These are phyloP conservation scores for Quercus engelmannii DNA, from an alignment of 306 rosid genomes.

Conservation along the genomic window DNA sequence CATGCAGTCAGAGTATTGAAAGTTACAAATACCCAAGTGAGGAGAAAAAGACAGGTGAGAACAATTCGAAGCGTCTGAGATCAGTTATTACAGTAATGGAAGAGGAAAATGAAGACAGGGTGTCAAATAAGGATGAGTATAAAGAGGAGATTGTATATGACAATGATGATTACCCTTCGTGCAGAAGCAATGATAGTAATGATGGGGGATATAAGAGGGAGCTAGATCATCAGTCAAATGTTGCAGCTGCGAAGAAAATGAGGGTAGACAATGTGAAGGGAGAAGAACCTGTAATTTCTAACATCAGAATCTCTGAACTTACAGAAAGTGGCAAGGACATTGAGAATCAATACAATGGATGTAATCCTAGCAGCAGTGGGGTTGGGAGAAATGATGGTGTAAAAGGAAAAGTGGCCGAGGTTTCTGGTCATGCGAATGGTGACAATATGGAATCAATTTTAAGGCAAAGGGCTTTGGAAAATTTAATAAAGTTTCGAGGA, in stretches of 20 bases:
- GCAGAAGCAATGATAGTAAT: constrained; percentile 65
- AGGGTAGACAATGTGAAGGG: constrained; percentile 35
- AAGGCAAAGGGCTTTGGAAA: constrained; percentile 80
- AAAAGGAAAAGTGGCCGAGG: constrained; percentile 31
- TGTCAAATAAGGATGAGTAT: constrained; percentile 30
- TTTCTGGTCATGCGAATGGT: constrained; percentile 30
- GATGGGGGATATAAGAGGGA: constrained; percentile 53
- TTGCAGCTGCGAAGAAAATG: constrained; percentile 28
- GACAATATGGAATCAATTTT: constrained; percentile 70
- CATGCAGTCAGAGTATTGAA: constrained; percentile 32
- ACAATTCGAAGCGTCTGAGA: constrained; percentile 47
- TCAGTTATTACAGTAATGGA: constrained; percentile 55
- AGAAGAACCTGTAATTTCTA: constrained; percentile 28
- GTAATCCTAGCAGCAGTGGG: constrained; percentile 24
- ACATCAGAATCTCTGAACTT: constrained; percentile 11
- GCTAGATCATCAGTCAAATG: constrained; percentile 27
- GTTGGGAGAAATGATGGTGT: constrained; percentile 22
- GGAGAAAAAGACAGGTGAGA: constrained; percentile 33
- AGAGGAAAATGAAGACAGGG: constrained; percentile 36
- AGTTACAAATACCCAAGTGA: constrained; percentile 29
- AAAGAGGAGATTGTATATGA: constrained; percentile 64
- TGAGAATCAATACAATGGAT: constrained; percentile 15
- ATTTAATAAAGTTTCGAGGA: constrained; percentile 63
- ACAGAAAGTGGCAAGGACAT: constrained; percentile 6
- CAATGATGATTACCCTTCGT: constrained; percentile 59